phyloP scores from a whole-genome alignment of 257 asterid genomes.

The Solanum sparsipilum region DNA sequence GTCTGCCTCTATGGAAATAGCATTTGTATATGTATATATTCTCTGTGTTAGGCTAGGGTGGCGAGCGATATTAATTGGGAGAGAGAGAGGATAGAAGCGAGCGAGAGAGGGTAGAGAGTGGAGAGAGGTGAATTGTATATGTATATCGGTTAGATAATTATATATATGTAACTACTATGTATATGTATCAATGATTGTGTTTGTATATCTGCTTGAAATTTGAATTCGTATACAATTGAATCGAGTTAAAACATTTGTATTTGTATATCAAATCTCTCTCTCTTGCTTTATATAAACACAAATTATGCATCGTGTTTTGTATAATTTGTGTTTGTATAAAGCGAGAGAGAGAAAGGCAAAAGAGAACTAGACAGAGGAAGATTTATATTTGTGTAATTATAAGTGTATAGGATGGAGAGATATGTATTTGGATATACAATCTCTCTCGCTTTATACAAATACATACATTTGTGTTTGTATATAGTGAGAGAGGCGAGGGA shows the following conservation, averaged over 20 bases:
- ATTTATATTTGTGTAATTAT: too few relatives aligned
- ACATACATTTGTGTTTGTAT: background rate
- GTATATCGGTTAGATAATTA: background rate
- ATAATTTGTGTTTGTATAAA: too few relatives aligned
- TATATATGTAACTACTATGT: background rate
- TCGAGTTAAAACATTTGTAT: too few relatives aligned
- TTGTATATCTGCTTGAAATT: too few relatives aligned
- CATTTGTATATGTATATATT: too few relatives aligned
- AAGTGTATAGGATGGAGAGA: too few relatives aligned
- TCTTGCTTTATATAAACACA: background rate
- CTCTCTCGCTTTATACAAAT: background rate
- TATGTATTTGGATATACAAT: too few relatives aligned
- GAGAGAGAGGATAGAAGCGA: background rate
- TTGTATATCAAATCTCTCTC: background rate
- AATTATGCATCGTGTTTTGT: too few relatives aligned
- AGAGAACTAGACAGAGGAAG: rapidly evolving
- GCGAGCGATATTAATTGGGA: background rate
- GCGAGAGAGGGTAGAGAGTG: background rate
- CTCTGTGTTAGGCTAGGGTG: background rate
- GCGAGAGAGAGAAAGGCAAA: background rate
- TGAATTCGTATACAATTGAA: too few relatives aligned
- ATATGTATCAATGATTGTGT: too few relatives aligned
- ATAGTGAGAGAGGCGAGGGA: background rate
- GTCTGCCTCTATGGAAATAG: background rate
- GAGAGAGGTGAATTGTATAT: background rate